Base-by-base conservation (phyloP, 805 yeast species). In the Tetrapisispora arboricola region DNA sequence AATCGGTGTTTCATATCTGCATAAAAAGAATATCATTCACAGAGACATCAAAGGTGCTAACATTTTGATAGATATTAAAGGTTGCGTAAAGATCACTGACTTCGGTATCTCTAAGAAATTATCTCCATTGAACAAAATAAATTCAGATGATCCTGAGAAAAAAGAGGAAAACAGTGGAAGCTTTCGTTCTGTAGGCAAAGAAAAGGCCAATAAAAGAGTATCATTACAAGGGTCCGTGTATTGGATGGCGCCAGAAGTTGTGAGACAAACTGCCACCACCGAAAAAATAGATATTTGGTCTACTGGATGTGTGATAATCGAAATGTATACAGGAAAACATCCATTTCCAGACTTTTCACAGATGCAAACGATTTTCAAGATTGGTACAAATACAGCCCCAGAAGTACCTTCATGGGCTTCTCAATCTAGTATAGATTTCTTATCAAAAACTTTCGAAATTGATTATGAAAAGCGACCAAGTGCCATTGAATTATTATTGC, bases 231-330 rank as follows among this genome's bases (percentile, higher is more conserved):
- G 98, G 0, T 85, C 95, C 0, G 87, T 90, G 0, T 92, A 81
- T 57, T 92, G 98, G 97, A 92, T 92, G 98, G 97, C 98, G 0
- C 98, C 98, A 0, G 98, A 92, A 58, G 97, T 92, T 8, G 97
- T 92, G 15, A 85, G 87, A 53, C 96, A 88, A 55, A 80, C 84
- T 2, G 84, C 87, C 0, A 84, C 90, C 40, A 90, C 97, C 1
- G 79, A 82, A 29, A 86, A 85, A 60, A 95, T 95, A 0, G 98
- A 92, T 59, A 86, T 92, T 20, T 92, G 98, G 98, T 85, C 96
- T 0, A 81, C 94, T 9, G 98, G 97, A 0, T 92, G 97, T 60
- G 71, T 92, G 20, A 75, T 90, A 12, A 80, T 92, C 26, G 98
- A 92, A 61, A 87, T 92, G 95, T 80, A 85, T 53, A 87, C 98